These are phyloP conservation scores for Aureobasidium sp. DNA, from an alignment of 2,329 filamentous ascomycete species.

Conservation along the genomic window DNA sequence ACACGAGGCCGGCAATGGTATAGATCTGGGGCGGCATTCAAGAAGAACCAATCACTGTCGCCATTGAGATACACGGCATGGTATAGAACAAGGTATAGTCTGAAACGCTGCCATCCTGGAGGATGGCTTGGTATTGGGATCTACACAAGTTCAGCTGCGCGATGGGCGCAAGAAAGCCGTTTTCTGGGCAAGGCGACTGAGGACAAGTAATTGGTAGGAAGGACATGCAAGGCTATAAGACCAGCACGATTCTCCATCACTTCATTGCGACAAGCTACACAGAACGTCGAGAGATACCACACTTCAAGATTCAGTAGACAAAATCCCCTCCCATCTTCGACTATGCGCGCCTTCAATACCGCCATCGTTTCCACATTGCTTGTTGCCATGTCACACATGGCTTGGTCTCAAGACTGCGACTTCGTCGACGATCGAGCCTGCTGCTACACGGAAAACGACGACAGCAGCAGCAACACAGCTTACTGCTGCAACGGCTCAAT, in stretches of 20 bases:
- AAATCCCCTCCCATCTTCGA: no score
- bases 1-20: not conserved
- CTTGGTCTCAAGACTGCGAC: not conserved
- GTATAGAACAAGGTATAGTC: not conserved
- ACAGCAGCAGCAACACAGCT: not conserved
- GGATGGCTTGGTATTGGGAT: slow-evolving; percentile 6
- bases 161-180: not conserved
- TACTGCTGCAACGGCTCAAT: slow-evolving; percentile 8
- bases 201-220: not conserved
- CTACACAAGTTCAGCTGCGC: not conserved
- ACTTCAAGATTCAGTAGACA: not conserved
- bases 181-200: not conserved
- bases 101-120: not conserved
- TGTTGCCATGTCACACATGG: not conserved
- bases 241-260: not conserved
- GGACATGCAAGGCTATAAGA: not conserved
- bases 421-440: not conserved
- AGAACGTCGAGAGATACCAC: not conserved
- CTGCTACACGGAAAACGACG: not conserved
- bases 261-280: not conserved
- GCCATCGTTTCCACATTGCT: not conserved
- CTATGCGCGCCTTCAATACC: not conserved
- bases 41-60: not conserved
- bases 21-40: not conserved
- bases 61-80: not conserved